Evolutionary conservation across 306 rosid species (phyloP).

Genomic region (Hippophae rhamnoides): DNA sequence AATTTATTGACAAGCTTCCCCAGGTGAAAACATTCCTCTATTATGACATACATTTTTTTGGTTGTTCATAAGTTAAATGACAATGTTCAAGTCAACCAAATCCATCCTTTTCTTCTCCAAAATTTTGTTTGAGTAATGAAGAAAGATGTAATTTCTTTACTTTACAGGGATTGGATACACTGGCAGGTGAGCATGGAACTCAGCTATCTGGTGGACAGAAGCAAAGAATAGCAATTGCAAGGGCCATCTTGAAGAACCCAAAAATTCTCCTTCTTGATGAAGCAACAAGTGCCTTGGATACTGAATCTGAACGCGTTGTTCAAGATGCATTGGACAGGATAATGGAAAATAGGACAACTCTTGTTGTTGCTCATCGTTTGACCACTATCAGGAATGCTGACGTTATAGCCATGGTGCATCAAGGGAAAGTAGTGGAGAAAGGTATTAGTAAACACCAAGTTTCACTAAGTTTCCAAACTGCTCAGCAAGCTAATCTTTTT

Average conservation of each 20-base stretch:
- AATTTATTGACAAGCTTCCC: conserved; percentile 68
- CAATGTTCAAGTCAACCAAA: background rate
- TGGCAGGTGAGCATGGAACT: conserved; percentile 84
- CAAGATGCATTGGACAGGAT: conserved; percentile 68
- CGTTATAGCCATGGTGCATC: conserved; percentile 70
- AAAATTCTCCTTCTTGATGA: conserved; percentile 84
- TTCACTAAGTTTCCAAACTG: background rate
- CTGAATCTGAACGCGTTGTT: conserved; percentile 86
- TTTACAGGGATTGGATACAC: conserved; percentile 68
- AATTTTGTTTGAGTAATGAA: background rate
- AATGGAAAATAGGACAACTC: conserved; percentile 63
- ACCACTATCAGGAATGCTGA: conserved; percentile 77
- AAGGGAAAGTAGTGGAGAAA: conserved; percentile 70
- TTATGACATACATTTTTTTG: background rate
- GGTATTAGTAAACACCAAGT: conserved; percentile 22
- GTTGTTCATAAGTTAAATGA: background rate
- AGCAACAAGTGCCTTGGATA: conserved; percentile 87
- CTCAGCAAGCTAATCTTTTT: background rate
- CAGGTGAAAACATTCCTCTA: conserved; percentile 20
- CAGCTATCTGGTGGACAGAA: conserved; percentile 95
- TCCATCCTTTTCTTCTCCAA: too few species aligned
- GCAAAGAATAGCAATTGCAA: conserved; percentile 92
- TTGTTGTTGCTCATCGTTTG: conserved; percentile 89
- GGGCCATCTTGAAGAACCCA: conserved; percentile 88
- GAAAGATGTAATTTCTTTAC: background rate